Evolutionary conservation across 225 moss, liverwort and hornwort genomes (phyloP).

Genomic region (Physcomitrellopsis africana): DNA sequence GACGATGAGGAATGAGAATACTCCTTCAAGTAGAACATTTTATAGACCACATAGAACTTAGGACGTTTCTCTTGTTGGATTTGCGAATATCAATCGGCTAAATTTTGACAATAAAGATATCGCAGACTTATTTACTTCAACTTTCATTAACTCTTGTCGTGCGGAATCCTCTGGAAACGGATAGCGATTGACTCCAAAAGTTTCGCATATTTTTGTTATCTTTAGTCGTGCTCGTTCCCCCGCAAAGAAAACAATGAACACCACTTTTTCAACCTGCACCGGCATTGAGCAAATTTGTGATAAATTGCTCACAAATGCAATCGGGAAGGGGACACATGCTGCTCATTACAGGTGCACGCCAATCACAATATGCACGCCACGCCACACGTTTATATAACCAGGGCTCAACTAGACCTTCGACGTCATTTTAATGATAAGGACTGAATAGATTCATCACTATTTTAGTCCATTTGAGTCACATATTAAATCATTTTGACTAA

Average conservation of each 20-base stretch:
- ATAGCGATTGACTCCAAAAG: conserved; percentile 92
- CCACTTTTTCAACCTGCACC: conserved; percentile 80
- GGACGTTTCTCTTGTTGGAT: not conserved
- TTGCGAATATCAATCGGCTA: not conserved
- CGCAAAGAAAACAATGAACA: conserved; percentile 85
- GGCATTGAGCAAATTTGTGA: conserved; percentile 12
- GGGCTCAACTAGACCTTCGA: not conserved
- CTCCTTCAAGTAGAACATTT: not conserved
- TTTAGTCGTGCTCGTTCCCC: conserved; percentile 83
- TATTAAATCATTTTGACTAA: not conserved
- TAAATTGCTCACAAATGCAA: not conserved
- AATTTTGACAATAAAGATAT: not conserved
- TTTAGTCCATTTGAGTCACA: not conserved
- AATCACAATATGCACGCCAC: not conserved
- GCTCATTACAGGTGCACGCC: not conserved
- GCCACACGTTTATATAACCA: not conserved
- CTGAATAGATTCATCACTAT: not conserved
- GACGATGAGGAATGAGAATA: conserved; percentile 12
- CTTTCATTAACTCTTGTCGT: conserved; percentile 77
- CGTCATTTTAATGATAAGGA: not conserved
- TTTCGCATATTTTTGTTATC: conserved; percentile 87
- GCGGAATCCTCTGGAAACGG: conserved; percentile 79
- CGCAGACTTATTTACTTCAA: conserved; percentile 47
- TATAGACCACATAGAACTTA: not conserved
- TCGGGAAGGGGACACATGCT: not conserved